Evolutionary conservation across 305 asterid species (phyloP), one percentile per base, ranked within the genome.

Genomic region (Plantago coronopus): DNA sequence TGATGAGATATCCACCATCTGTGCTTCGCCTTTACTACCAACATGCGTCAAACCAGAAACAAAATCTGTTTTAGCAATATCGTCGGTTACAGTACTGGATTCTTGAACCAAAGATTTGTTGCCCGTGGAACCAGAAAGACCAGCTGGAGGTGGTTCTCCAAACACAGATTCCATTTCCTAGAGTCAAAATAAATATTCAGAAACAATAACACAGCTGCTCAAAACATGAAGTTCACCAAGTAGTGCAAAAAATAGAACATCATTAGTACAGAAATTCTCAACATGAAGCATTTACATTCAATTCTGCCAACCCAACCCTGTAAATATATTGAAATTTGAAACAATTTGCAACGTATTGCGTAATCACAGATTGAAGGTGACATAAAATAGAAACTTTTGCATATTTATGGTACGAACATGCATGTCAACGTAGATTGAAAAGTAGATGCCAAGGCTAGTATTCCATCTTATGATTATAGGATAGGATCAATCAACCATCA

Each of bases 101-200:
- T 75, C 89, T 23, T 68, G 69, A 18, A 69, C 49, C 40, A 68
- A 43, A 51, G 65, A 48, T 53, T 62, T 81, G 68, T 68, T 70
- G 47, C 73, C 79, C 49, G 38, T 15, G 29, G 95, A 79, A 65
- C 80, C 74, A 15, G 71, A 55, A 65, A 73, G 76, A 68, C 81
- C 54, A 20, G 85, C 75, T 43, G 95, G 64, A 23, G 91, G 96
- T 62, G 94, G 83, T 62, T 73, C 87, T n/a, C 98, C 97, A 67
- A 89, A 89, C 22, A 93, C 85, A 42, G 70, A 84, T 72, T 93
- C 96, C 94, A 93, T 87, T 81, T 89, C 96, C 96, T 85, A 72
- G 17, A 48, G 64, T 23, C 63, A 72, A 62, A 29, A 64, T n/a
- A 9, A 18, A 38, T 45, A 44, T 40, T 11, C 4, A 19, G 22